These are phyloP conservation scores for Solanum lycopersicoides DNA, from an alignment of 257 asterid genomes.

Conservation along the genomic window DNA sequence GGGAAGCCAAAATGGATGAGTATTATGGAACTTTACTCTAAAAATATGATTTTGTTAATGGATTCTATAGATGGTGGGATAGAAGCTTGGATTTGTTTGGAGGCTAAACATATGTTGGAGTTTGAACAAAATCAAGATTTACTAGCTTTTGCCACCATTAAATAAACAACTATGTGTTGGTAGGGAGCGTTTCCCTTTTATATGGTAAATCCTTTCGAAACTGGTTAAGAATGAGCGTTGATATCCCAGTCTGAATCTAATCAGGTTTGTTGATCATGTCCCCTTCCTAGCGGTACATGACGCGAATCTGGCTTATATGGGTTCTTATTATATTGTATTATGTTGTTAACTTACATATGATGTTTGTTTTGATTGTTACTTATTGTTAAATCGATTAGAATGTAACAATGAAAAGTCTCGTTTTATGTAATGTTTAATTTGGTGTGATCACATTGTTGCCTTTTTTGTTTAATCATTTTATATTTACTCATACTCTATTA, in stretches of 20 bases:
- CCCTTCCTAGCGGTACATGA: not conserved
- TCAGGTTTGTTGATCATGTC: not conserved
- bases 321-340: not conserved
- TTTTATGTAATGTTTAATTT: fast-evolving
- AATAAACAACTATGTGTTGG: not conserved
- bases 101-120: not conserved
- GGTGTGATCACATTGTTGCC: not conserved
- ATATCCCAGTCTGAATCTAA: not conserved
- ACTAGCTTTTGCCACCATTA: not conserved
- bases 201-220: fast-evolving
- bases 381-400: not conserved
- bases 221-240: not conserved
- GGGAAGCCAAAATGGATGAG: not conserved
- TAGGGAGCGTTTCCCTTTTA: not conserved
- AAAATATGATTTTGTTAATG: not conserved
- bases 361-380: not conserved
- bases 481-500: no score
- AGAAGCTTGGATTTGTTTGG: not conserved
- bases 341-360: not conserved
- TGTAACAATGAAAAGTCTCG: not conserved
- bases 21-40: not conserved
- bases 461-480: no score
- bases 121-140: not conserved
- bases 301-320: not conserved
- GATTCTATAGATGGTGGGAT: not conserved